These are phyloP conservation scores for Alternaria viburni DNA, from an alignment of 2,329 filamentous ascomycete genomes.

Conservation along the genomic window DNA sequence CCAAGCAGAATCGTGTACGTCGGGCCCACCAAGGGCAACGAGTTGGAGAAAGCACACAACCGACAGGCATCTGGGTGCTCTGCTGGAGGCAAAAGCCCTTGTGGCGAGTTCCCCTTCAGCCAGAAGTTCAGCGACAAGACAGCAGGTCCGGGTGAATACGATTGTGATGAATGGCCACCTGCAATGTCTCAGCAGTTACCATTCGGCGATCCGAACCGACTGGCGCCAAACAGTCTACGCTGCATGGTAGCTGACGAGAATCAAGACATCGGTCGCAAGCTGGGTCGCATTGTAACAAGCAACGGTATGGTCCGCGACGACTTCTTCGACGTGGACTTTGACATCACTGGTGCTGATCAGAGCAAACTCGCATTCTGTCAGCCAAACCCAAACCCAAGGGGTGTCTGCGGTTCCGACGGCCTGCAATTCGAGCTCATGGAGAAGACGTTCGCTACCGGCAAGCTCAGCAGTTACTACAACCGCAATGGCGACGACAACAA, in stretches of 20 bases:
- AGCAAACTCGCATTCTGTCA: conserved; percentile 12
- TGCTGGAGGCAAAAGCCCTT: background rate
- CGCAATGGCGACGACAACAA: conserved; percentile 11
- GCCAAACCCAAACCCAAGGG: background rate
- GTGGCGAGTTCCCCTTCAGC: conserved; percentile 18
- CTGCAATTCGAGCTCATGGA: conserved; percentile 6
- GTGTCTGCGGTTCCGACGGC: conserved; percentile 12
- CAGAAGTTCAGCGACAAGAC: conserved; percentile 13
- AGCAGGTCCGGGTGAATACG: background rate
- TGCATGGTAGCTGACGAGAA: conserved; percentile 11
- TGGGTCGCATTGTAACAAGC: background rate
- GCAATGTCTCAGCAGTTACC: conserved; percentile 10
- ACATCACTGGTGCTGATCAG: conserved; percentile 9
- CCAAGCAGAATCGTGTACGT: conserved; percentile 16
- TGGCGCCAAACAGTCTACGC: conserved; percentile 9
- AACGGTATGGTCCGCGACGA: background rate
- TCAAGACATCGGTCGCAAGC: conserved; percentile 3
- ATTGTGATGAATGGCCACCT: conserved; percentile 21
- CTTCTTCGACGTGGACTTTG: conserved; percentile 9
- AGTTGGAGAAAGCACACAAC: conserved; percentile 1
- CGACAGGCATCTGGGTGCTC: conserved; percentile 15
- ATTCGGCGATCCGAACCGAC: background rate
- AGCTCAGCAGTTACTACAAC: conserved; percentile 12
- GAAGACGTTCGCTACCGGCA: conserved; percentile 6
- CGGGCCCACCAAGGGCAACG: conserved; percentile 3